phyloP scores from a whole-genome alignment of 768 basidiomycete species.

The Termitomyces sp. region DNA sequence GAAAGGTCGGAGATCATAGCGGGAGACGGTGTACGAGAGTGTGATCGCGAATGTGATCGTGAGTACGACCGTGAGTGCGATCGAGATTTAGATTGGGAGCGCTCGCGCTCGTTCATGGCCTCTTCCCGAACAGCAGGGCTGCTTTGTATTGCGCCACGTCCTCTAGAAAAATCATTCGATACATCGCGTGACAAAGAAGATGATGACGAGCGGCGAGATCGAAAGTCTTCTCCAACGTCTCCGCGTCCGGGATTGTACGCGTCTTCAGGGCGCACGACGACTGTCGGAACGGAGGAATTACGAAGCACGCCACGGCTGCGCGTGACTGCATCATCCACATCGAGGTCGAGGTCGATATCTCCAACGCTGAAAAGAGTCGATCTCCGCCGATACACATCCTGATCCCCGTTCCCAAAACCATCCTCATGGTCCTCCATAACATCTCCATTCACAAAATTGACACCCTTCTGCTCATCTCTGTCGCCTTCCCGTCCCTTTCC shows the following conservation, averaged over 20 bases:
- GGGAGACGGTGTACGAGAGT: slow-evolving; percentile 44
- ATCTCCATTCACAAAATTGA: slow-evolving; percentile 6
- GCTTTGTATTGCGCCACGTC: slow-evolving; percentile 11
- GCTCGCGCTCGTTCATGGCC: slow-evolving; percentile 3
- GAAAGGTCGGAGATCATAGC: slow-evolving; percentile 17
- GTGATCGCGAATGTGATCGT: slow-evolving; percentile 33
- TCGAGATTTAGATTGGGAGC: slow-evolving; percentile 20
- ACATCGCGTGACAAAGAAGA: neutral
- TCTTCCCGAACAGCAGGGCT: slow-evolving; percentile 3
- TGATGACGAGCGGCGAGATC: slow-evolving; percentile 19
- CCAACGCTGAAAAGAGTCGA: slow-evolving; percentile 15
- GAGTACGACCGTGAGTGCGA: slow-evolving; percentile 25
- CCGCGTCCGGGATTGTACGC: slow-evolving; percentile 60
- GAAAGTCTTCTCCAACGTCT: slow-evolving; percentile 48
- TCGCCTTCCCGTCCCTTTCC: slow-evolving; percentile 14
- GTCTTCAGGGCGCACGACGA: slow-evolving; percentile 26
- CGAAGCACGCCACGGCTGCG: slow-evolving; percentile 5
- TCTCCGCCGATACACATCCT: slow-evolving; percentile 11
- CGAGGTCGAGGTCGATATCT: slow-evolving; percentile 10
- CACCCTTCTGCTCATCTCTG: slow-evolving; percentile 3
- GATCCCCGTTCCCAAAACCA: slow-evolving; percentile 16
- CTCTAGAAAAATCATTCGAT: slow-evolving; percentile 1
- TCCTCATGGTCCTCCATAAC: slow-evolving; percentile 21
- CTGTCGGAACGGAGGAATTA: slow-evolving; percentile 16
- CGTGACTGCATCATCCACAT: slow-evolving; percentile 8